phyloP scores from a whole-genome alignment of 768 basidiomycete species.

The Xanthoconium purpureum region DNA sequence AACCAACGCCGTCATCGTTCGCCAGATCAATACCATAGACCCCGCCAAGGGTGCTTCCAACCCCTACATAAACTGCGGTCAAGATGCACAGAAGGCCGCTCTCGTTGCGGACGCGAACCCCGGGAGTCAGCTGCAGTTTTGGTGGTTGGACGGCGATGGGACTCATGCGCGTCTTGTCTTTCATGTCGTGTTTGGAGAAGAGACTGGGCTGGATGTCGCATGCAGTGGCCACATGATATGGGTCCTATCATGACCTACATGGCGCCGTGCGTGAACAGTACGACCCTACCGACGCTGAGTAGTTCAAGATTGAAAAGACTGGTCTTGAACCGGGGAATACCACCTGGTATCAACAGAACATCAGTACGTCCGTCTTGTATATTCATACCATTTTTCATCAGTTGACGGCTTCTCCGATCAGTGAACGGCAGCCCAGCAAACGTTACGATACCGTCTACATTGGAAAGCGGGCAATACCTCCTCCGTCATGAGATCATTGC shows the following conservation, averaged over 20 bases:
- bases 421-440: conserved; percentile 41
- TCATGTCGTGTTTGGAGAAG: background rate
- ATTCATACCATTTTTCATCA: background rate
- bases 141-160: conserved; percentile 51
- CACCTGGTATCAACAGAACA: conserved; percentile 47
- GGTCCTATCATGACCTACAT: too few relatives aligned
- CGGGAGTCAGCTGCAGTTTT: conserved; percentile 51
- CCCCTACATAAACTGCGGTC: too few relatives aligned
- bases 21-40: conserved; percentile 36
- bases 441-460: conserved; percentile 45
- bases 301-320: conserved; percentile 76
- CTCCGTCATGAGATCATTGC: conserved; percentile 80
- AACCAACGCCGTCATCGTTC: conserved; percentile 41
- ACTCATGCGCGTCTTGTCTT: conserved; percentile 28
- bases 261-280: conserved; percentile 65
- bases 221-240: too few relatives aligned
- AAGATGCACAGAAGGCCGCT: conserved; percentile 46
- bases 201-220: too few relatives aligned
- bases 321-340: too few relatives aligned
- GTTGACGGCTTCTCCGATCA: conserved; percentile 12
- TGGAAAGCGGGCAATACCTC: conserved; percentile 70
- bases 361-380: conserved; percentile 42
- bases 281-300: conserved; percentile 54
- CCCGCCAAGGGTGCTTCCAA: too few relatives aligned
- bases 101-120: conserved; percentile 56